These are phyloP conservation scores for Lentinus brumalis DNA, from an alignment of 768 basidiomycete species.

Conservation along the genomic window DNA sequence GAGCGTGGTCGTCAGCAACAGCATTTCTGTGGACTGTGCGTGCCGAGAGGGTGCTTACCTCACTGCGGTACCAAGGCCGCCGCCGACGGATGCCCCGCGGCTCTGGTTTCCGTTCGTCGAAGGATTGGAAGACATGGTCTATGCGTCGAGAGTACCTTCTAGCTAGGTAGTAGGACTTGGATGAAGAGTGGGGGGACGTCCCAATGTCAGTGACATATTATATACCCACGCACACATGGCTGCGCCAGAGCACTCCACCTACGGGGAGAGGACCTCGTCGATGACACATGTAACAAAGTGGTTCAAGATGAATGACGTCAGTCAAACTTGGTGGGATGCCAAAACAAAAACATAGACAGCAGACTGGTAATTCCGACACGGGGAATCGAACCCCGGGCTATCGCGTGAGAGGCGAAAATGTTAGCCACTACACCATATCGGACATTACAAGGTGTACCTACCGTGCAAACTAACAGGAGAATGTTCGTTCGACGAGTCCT, in stretches of 20 bases:
- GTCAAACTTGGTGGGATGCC: background rate
- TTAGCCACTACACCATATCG: slow-evolving; percentile 25
- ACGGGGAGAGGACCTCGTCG: no score
- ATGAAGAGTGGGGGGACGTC: no score
- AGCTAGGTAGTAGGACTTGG: no score
- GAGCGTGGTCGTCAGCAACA: background rate
- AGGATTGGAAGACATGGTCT: background rate
- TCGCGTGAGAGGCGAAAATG: slow-evolving; percentile 25
- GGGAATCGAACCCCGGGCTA: slow-evolving; percentile 24
- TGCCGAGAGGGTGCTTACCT: background rate
- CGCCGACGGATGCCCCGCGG: slow-evolving; percentile 6
- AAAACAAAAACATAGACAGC: background rate
- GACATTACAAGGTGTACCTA: background rate
- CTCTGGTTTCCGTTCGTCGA: slow-evolving; percentile 1
- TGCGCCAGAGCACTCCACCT: no score
- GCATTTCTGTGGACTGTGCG: background rate
- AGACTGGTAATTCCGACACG: slow-evolving; percentile 8
- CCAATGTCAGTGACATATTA: no score
- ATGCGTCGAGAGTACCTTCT: no score
- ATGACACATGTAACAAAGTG: no score
- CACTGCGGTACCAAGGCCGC: slow-evolving; percentile 9
- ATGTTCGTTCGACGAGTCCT: no score
- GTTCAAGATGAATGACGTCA: background rate
- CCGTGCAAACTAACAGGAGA: no score
- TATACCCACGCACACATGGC: no score